Evolutionary conservation across 345 rosid genomes (phyloP).

Genomic region (Hypericum androsaemum): DNA sequence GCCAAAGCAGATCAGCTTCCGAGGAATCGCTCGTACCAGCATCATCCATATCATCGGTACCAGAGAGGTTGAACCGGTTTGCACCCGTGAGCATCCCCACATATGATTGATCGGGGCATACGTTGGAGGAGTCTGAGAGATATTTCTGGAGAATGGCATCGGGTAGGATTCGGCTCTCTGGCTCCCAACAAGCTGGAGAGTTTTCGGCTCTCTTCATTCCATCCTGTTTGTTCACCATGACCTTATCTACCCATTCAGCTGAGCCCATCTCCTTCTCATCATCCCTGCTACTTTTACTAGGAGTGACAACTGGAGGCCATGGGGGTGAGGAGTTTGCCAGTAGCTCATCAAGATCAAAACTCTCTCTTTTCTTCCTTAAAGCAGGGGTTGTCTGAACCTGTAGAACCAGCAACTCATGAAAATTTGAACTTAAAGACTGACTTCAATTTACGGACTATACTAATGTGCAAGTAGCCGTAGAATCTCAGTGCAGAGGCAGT

Average conservation of each 20-base stretch:
- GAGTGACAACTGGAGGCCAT: slow-evolving; percentile 79
- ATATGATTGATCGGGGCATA: slow-evolving; percentile 56
- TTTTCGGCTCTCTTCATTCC: slow-evolving; percentile 32
- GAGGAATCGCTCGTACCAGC: slow-evolving; percentile 88
- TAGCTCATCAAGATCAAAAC: slow-evolving; percentile 78
- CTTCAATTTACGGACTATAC: too few species aligned
- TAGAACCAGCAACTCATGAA: slow-evolving; percentile 14
- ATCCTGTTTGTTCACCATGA: slow-evolving; percentile 91
- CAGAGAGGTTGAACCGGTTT: slow-evolving; percentile 28
- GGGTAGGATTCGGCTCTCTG: slow-evolving; percentile 35
- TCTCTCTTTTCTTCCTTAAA: slow-evolving; percentile 46
- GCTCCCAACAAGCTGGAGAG: slow-evolving; percentile 49
- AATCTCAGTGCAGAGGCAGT: too few species aligned
- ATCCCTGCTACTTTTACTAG: slow-evolving; percentile 47
- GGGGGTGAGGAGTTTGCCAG: slow-evolving; percentile 90
- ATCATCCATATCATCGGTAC: slow-evolving; percentile 52
- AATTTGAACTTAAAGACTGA: background rate
- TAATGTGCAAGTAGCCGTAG: too few species aligned
- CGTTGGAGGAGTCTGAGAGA: slow-evolving; percentile 58
- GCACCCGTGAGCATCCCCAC: slow-evolving; percentile 50
- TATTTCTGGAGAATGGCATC: slow-evolving; percentile 57
- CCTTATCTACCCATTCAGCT: slow-evolving; percentile 92
- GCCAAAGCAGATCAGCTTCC: slow-evolving; percentile 89
- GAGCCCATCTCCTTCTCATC: slow-evolving; percentile 60
- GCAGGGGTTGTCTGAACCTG: slow-evolving; percentile 43